Percentiles rank a stretch among this genome's conserved stretches.
Conservation (phyloP, 2,329 filamentous ascomycete genomes). For the Apiospora phragmitis region DNA sequence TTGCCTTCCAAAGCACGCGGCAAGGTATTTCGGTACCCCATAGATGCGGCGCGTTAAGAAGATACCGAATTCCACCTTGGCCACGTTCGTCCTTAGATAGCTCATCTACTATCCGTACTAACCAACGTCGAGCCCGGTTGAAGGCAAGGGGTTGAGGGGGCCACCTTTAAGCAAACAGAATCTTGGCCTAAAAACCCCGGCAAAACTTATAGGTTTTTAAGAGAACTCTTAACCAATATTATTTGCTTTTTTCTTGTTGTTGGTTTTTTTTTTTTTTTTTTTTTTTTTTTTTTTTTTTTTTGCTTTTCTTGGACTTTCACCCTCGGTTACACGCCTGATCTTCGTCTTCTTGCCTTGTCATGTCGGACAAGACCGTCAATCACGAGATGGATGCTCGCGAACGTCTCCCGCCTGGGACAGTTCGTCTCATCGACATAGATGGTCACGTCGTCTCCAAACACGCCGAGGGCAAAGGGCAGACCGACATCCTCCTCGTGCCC, state of each 20-base stretch:
- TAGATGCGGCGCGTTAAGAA: background rate
- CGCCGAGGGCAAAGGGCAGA: slow-evolving; percentile 21
- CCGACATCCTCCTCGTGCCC: slow-evolving; percentile 43
- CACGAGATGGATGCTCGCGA: background rate
- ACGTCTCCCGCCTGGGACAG: slow-evolving; percentile 38
- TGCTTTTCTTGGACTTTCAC: background rate
- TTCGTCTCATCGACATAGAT: slow-evolving; percentile 42
- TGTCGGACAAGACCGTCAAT: background rate
- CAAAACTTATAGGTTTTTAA: background rate
- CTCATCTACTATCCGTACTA: background rate
- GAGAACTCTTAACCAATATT: background rate
- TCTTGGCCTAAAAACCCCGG: background rate
- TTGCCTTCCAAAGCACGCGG: background rate
- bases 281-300: background rate
- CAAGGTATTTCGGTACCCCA: background rate
- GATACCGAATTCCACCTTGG: background rate
- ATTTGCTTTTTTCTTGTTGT: too few relatives aligned
- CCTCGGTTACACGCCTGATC: background rate
- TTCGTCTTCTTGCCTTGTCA: background rate
- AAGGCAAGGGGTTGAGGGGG: background rate
- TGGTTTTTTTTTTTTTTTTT: too few relatives aligned
- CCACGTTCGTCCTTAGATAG: background rate
- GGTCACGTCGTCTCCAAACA: background rate
- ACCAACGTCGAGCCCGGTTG: background rate
- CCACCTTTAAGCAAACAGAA: background rate